These are phyloP conservation scores for Prunus armeniaca DNA, from an alignment of 306 rosid species.

Conservation along the genomic window DNA sequence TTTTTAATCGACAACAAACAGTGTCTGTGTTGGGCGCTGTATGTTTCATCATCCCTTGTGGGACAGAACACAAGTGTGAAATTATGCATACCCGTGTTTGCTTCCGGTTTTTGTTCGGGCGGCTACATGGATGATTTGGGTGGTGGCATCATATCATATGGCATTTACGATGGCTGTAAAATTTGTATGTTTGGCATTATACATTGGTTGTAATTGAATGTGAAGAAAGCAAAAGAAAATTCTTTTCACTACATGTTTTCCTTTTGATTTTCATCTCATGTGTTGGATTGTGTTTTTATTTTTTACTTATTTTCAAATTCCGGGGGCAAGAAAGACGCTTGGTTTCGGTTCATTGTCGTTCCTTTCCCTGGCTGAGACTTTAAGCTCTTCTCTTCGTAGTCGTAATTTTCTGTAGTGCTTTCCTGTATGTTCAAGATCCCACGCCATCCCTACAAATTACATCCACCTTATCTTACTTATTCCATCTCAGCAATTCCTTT, in stretches of 20 bases:
- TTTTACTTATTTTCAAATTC: background rate
- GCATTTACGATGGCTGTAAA: constrained; percentile 28
- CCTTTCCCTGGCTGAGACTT: no score
- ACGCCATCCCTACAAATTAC: no score
- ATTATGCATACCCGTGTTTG: constrained; percentile 26
- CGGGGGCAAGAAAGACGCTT: no score
- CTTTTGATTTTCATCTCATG: background rate
- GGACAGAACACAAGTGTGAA: constrained; percentile 4
- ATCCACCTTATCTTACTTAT: no score
- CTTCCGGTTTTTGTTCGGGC: constrained; percentile 42
- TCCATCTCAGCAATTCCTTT: no score
- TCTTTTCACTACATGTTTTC: background rate
- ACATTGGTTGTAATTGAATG: constrained; percentile 29
- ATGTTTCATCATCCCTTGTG: constrained; percentile 4
- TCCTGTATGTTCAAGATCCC: no score
- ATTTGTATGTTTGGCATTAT: constrained; percentile 26
- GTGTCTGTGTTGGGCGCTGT: constrained; percentile 8
- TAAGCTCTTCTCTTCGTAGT: no score
- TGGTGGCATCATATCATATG: constrained; percentile 15
- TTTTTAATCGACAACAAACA: constrained; percentile 1
- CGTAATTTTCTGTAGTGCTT: no score
- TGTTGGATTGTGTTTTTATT: background rate
- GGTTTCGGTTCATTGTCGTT: no score
- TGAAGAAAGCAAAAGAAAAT: constrained; percentile 20
- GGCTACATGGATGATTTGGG: constrained; percentile 36